A percentile compares a stretch with the other conserved stretches of the same genome.
Evolutionary conservation across 2,329 filamentous ascomycete species (phyloP).

Genomic region (Hypocrella siamensis): DNA sequence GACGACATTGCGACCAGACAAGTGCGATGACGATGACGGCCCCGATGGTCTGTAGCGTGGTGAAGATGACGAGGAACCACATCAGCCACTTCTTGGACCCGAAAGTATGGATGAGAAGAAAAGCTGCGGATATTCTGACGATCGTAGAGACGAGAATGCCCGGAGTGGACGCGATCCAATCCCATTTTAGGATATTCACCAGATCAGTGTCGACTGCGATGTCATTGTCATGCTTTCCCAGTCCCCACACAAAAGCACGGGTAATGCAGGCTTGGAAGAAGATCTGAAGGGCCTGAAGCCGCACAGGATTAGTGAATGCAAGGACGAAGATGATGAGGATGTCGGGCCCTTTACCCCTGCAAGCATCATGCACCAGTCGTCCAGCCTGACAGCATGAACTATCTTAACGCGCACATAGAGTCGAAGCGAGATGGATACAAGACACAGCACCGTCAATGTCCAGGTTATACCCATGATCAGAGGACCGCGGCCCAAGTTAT

Average conservation of each 20-base stretch:
- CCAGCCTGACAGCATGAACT: background rate
- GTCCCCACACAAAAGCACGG: background rate
- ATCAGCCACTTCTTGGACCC: background rate
- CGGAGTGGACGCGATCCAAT: background rate
- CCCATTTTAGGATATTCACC: conserved; percentile 1
- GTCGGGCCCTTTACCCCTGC: background rate
- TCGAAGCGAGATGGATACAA: background rate
- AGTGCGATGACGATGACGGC: background rate
- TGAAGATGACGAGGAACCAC: background rate
- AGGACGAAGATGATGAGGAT: background rate
- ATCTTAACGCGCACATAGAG: background rate
- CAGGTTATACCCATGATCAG: conserved; percentile 1
- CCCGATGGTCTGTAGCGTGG: background rate
- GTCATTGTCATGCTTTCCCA: background rate
- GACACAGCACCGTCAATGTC: background rate
- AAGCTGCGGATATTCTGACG: background rate
- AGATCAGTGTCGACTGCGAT: background rate
- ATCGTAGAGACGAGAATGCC: background rate
- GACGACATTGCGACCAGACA: background rate
- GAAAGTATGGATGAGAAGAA: background rate
- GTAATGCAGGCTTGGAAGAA: background rate
- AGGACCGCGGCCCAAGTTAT: background rate
- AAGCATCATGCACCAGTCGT: conserved; percentile 1
- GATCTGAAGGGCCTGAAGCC: background rate
- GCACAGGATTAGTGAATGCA: background rate